phyloP scores from a whole-genome alignment of 768 basidiomycete species.

The Neoboletus brunneissimus region DNA sequence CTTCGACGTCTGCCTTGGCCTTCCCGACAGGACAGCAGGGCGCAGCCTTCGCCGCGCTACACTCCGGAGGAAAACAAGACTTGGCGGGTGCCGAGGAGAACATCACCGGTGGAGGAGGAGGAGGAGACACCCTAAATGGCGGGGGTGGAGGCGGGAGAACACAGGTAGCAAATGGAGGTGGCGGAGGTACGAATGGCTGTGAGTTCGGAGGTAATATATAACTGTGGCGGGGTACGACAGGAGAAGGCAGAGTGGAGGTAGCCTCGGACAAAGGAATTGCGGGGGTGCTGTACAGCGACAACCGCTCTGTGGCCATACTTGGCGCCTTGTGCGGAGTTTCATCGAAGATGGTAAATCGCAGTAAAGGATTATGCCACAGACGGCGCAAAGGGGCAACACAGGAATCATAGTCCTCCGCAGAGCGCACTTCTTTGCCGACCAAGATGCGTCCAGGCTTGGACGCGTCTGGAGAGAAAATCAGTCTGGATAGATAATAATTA shows the following conservation, averaged over 20 bases:
- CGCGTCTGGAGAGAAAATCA: slow-evolving; percentile 68
- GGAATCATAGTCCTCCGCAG: slow-evolving; percentile 53
- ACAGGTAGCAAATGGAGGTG: slow-evolving; percentile 10
- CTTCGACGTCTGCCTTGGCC: slow-evolving; percentile 48
- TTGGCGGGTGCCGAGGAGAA: background rate
- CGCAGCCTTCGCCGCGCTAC: background rate
- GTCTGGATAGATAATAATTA: slow-evolving; percentile 59
- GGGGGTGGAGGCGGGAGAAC: slow-evolving; percentile 16
- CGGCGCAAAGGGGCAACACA: slow-evolving; percentile 50
- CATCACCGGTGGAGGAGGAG: background rate
- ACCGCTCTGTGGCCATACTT: background rate
- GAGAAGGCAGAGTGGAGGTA: background rate
- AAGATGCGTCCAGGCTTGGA: slow-evolving; percentile 53
- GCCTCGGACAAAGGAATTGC: background rate
- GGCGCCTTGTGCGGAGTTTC: slow-evolving; percentile 42
- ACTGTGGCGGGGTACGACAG: background rate
- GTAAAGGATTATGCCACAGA: slow-evolving; percentile 54
- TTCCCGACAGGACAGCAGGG: slow-evolving; percentile 45
- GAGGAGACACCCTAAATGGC: slow-evolving; percentile 1
- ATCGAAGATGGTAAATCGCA: slow-evolving; percentile 63
- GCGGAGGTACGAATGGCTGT: background rate
- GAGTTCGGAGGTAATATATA: background rate
- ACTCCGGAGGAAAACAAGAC: background rate
- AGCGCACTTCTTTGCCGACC: slow-evolving; percentile 58
- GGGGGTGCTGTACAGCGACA: slow-evolving; percentile 3